Evolutionary conservation across 352 stramenopile species (phyloP), one percentile per base, ranked within the genome.

Genomic region (Thraustochytrium striatum): DNA sequence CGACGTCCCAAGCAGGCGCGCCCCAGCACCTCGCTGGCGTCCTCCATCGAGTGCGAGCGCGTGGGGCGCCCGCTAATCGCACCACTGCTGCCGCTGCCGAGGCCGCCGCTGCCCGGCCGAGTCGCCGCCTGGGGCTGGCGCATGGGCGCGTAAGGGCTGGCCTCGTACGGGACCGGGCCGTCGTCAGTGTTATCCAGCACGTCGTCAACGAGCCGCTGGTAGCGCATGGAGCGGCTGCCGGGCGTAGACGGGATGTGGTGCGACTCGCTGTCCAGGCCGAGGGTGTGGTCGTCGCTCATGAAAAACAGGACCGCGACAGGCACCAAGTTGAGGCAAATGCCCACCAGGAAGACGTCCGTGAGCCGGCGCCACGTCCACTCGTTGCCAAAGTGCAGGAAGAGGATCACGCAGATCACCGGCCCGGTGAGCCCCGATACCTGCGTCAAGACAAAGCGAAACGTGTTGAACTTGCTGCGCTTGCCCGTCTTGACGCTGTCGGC

Each of bases 261-360:
- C 19, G 89, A 69, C 38, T 91, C 86, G 3, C 85, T 85, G 75
- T 92, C 88, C 33, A 91, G 83, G 0, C 79, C 84, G 9, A 90
- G 50, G 7, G 90, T 87, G 21, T 87, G 61, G 80, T 92, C 89
- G 70, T 94, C 90, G 69, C 92, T 86, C 73, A 94, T 89, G 61
- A 86, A 83, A 61, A 93, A 92, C 7, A 94, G 82, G 43, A 87
- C 13, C 0, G 85, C 61, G 83, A 91, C 87, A 3, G 87, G 84
- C 28, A 89, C n/a, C 19, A 83, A 82, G n/a, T 85, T 85, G n/a
- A 93, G 65, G 38, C 90, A 79, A 3, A 83, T 75, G 2, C 89
- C 88, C 2, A 91, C 85, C 11, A 92, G 35, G 8, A 94, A 72
- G 2, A 92, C 86, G 0, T 86, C 80, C 8, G 85, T 85, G 13